Evolutionary conservation across 2,329 filamentous ascomycete species (phyloP).

Genomic region (Penicillium sp.): DNA sequence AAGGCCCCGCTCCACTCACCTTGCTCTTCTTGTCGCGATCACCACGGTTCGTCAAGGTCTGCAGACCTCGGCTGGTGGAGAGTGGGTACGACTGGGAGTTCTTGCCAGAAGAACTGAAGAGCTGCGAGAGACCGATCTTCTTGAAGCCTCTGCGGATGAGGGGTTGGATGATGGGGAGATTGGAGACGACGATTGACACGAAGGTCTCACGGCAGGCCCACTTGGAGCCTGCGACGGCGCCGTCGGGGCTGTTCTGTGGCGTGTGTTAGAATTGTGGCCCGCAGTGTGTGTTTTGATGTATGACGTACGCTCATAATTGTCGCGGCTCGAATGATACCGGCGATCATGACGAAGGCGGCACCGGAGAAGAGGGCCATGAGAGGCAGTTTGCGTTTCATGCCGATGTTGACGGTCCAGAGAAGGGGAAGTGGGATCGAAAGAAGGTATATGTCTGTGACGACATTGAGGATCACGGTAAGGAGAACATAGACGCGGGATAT

Average conservation of each 20-base stretch:
- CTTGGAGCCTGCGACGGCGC: slow-evolving; percentile 39
- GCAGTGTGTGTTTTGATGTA: not conserved
- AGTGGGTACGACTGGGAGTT: slow-evolving; percentile 25
- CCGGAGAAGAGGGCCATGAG: slow-evolving; percentile 57
- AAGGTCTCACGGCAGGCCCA: slow-evolving; percentile 49
- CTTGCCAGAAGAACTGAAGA: slow-evolving; percentile 28
- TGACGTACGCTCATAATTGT: slow-evolving; percentile 44
- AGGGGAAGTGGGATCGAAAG: slow-evolving; percentile 60
- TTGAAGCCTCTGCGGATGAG: slow-evolving; percentile 27
- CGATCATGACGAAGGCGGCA: slow-evolving; percentile 56
- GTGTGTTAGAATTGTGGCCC: not conserved
- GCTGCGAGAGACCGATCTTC: slow-evolving; percentile 27
- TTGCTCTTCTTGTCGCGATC: slow-evolving; percentile 17
- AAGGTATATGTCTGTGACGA: slow-evolving; percentile 60
- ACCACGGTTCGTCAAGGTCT: slow-evolving; percentile 16
- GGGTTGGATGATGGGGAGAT: slow-evolving; percentile 44
- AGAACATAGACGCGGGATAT: slow-evolving; percentile 51
- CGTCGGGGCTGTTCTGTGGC: slow-evolving; percentile 32
- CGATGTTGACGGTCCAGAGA: slow-evolving; percentile 55
- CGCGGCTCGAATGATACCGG: slow-evolving; percentile 54
- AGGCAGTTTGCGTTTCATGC: slow-evolving; percentile 51
- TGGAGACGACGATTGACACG: slow-evolving; percentile 44
- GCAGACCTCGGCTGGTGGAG: slow-evolving; percentile 18
- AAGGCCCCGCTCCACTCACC: slow-evolving; percentile 8
- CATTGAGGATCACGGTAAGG: slow-evolving; percentile 52